phyloP scores from a whole-genome alignment of 805 yeast genomes.

The Tetrapisispora fleetii region DNA sequence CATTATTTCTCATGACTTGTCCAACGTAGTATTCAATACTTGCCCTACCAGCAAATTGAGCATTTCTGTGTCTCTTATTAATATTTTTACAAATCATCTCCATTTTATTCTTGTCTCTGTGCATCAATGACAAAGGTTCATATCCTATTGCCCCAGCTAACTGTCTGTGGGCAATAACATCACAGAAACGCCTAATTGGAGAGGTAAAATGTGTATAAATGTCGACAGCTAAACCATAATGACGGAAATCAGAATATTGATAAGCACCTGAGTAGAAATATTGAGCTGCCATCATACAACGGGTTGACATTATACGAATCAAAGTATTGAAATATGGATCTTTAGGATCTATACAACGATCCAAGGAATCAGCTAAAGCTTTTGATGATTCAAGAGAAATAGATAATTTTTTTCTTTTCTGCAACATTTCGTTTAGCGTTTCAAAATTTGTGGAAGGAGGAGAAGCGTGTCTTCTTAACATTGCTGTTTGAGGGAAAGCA shows the following conservation, averaged over 20 bases:
- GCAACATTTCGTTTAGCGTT: slow-evolving; percentile 75
- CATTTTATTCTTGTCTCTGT: slow-evolving; percentile 84
- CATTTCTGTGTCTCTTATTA: slow-evolving; percentile 90
- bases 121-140: slow-evolving; percentile 70
- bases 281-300: slow-evolving; percentile 99
- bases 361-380: slow-evolving; percentile 88
- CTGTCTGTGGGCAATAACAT: slow-evolving; percentile 94
- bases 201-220: slow-evolving; percentile 98
- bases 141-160: slow-evolving; percentile 97
- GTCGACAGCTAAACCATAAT: slow-evolving; percentile 95
- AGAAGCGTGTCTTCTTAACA: slow-evolving; percentile 96
- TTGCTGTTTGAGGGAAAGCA: slow-evolving; percentile 94
- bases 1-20: slow-evolving; percentile 85
- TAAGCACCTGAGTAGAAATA: slow-evolving; percentile 87
- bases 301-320: slow-evolving; percentile 90
- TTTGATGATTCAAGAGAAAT: slow-evolving; percentile 78
- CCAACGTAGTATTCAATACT: slow-evolving; percentile 97
- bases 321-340: slow-evolving; percentile 91
- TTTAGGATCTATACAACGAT: slow-evolving; percentile 68
- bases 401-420: slow-evolving; percentile 65
- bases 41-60: slow-evolving; percentile 98
- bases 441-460: slow-evolving; percentile 95
- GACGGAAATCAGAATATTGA: slow-evolving; percentile 85
- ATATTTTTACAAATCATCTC: slow-evolving; percentile 81
- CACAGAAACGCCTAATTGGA: slow-evolving; percentile 97